Conservation (phyloP, 805 yeast genomes). For the Priceomyces haplophilus region DNA sequence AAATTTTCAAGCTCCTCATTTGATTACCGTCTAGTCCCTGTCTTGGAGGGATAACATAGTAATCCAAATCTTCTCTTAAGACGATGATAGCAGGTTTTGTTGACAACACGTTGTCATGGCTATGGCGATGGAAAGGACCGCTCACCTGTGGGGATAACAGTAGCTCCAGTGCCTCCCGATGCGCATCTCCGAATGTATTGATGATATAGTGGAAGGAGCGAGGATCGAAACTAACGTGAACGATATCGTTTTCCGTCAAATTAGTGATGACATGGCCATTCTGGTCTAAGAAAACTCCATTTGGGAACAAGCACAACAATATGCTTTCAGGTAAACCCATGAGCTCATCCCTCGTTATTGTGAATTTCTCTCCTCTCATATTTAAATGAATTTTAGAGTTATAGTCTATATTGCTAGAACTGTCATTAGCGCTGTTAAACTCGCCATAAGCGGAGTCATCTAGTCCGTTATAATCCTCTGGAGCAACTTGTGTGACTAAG, state of each 20-base stretch:
- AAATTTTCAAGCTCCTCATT: constrained; percentile 65
- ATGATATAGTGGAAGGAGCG: constrained; percentile 82
- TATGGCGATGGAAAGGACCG: constrained; percentile 10
- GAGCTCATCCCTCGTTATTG: constrained; percentile 81
- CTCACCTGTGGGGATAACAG: constrained; percentile 34
- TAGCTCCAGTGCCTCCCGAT: constrained; percentile 45
- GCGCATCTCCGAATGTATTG: constrained; percentile 66
- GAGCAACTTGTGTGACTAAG: constrained; percentile 72
- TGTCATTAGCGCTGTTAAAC: constrained; percentile 6
- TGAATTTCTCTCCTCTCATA: constrained; percentile 70
- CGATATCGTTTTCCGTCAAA: constrained; percentile 75
- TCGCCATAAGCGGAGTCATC: constrained; percentile 25
- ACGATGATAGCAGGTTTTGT: constrained; percentile 89
- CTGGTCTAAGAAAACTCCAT: constrained; percentile 80
- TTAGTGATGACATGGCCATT: constrained; percentile 76
- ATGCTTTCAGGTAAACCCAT: constrained; percentile 91
- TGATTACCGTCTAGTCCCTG: constrained; percentile 53
- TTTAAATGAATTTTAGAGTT: constrained; percentile 72
- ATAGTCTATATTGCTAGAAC: constrained; percentile 42
- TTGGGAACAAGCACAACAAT: constrained; percentile 81
- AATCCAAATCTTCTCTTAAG: constrained; percentile 90
- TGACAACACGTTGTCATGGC: constrained; percentile 52
- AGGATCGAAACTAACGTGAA: constrained; percentile 83
- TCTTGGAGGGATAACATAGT: constrained; percentile 80
- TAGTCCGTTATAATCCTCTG: constrained; percentile 23